phyloP scores from a whole-genome alignment of 306 rosid species.

The Alnus rubra region DNA sequence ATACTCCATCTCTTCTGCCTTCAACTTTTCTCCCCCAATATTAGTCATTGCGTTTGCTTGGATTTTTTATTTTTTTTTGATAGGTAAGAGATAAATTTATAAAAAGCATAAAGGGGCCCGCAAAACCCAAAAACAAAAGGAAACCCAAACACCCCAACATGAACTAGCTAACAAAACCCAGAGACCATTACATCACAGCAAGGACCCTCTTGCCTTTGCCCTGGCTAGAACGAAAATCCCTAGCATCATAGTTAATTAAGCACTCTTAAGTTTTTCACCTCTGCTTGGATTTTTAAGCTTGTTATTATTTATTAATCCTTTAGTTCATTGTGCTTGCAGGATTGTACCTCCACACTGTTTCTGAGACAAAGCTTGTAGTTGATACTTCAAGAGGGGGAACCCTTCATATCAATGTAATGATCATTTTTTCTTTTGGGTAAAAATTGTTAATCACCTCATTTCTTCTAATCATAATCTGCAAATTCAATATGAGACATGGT shows the following conservation, averaged over 20 bases:
- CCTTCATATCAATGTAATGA: conserved; percentile 66
- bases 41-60: not conserved
- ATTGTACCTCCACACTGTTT: conserved; percentile 62
- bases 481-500: not conserved
- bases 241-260: too few relatives aligned
- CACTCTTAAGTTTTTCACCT: too few relatives aligned
- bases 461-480: conserved; percentile 21
- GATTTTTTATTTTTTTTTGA: not conserved
- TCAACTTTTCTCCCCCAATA: not conserved
- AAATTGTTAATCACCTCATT: conserved; percentile 5
- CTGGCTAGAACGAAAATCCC: too few relatives aligned
- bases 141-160: too few relatives aligned
- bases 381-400: conserved; percentile 89
- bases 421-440: conserved; percentile 15
- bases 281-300: not conserved
- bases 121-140: too few relatives aligned
- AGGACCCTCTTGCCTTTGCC: too few relatives aligned
- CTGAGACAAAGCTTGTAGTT: conserved; percentile 80
- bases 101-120: too few relatives aligned
- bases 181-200: too few relatives aligned
- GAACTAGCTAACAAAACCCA: too few relatives aligned
- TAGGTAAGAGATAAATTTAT: too few relatives aligned
- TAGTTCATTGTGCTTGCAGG: conserved; percentile 49
- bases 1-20: not conserved
- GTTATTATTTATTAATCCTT: not conserved